These are phyloP conservation scores for Trypanosoma lewisi DNA, from an alignment of 208 protist species.

Conservation along the genomic window DNA sequence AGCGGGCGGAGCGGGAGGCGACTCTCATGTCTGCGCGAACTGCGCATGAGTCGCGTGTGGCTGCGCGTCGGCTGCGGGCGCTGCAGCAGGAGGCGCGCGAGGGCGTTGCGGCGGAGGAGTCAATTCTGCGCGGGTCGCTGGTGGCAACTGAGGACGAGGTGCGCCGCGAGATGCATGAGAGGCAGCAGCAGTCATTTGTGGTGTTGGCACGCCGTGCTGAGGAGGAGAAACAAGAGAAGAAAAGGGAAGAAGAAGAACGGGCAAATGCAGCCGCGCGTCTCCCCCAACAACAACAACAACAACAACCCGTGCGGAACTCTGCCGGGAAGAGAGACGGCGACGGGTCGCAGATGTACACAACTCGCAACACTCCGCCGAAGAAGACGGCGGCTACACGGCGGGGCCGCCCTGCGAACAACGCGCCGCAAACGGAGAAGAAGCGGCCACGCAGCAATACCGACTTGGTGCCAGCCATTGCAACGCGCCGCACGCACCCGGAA, in stretches of 20 bases:
- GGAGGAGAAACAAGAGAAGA: neutral
- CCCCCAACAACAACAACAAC: neutral
- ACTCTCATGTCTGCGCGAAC: slow-evolving; percentile 5
- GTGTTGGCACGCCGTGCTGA: neutral
- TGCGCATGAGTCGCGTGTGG: slow-evolving; percentile 17
- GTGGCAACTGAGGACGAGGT: slow-evolving; percentile 11
- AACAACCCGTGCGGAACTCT: neutral
- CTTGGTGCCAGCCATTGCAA: neutral
- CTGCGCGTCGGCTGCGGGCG: slow-evolving; percentile 15
- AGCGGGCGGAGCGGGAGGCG: neutral
- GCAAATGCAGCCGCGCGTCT: neutral
- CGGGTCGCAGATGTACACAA: neutral
- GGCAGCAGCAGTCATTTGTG: neutral
- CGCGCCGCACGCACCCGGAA: slow-evolving; percentile 16
- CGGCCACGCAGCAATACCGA: slow-evolving; percentile 5
- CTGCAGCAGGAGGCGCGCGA: slow-evolving; percentile 32
- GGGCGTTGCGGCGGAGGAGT: slow-evolving; percentile 53
- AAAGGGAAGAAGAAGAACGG: too few species aligned
- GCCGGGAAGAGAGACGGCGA: neutral
- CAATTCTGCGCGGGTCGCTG: slow-evolving; percentile 29
- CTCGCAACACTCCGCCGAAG: neutral
- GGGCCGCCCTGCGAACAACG: neutral
- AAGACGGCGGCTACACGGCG: slow-evolving; percentile 7
- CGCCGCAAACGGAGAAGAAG: slow-evolving; percentile 24
- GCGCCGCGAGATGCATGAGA: neutral